phyloP scores from a whole-genome alignment of 2,329 filamentous ascomycete genomes.

The Fusarium subtropicale region DNA sequence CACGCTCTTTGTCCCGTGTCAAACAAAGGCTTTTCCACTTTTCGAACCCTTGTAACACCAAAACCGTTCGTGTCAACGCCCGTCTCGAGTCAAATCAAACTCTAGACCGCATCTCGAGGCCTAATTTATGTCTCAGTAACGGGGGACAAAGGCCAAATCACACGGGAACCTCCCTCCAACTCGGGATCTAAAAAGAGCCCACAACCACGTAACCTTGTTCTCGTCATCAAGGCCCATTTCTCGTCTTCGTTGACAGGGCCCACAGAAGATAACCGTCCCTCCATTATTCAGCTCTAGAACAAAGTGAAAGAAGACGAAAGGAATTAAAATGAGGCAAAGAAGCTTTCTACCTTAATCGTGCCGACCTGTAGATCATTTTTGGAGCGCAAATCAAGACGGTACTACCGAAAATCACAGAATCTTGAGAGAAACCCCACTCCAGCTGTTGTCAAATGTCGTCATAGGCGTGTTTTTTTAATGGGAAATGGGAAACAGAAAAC shows the following conservation, averaged over 20 bases:
- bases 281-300: constrained; percentile 11
- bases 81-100: constrained; percentile 11
- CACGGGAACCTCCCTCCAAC: constrained; percentile 32
- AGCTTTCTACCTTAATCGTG: constrained; percentile 24
- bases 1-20: constrained; percentile 17
- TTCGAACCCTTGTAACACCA: constrained; percentile 18
- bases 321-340: constrained; percentile 24
- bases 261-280: constrained; percentile 15
- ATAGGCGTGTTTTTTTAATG: constrained; percentile 24
- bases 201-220: constrained; percentile 6
- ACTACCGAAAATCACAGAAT: neutral
- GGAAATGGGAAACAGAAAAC: constrained; percentile 12
- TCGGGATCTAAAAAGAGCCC: constrained; percentile 25
- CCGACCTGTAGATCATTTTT: constrained; percentile 35
- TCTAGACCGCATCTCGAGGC: constrained; percentile 4
- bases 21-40: neutral
- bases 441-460: constrained; percentile 34
- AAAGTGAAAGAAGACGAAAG: constrained; percentile 3
- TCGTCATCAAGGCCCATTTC: constrained; percentile 15
- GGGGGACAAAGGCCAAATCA: constrained; percentile 22
- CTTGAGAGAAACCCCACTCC: constrained; percentile 17
- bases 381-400: constrained; percentile 12
- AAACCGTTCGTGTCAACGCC: constrained; percentile 23
- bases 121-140: constrained; percentile 3
- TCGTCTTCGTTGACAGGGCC: constrained; percentile 30